These are phyloP conservation scores for Sugiyamaella castrensis DNA, from an alignment of 1,139 yeast genomes.

Conservation along the genomic window DNA sequence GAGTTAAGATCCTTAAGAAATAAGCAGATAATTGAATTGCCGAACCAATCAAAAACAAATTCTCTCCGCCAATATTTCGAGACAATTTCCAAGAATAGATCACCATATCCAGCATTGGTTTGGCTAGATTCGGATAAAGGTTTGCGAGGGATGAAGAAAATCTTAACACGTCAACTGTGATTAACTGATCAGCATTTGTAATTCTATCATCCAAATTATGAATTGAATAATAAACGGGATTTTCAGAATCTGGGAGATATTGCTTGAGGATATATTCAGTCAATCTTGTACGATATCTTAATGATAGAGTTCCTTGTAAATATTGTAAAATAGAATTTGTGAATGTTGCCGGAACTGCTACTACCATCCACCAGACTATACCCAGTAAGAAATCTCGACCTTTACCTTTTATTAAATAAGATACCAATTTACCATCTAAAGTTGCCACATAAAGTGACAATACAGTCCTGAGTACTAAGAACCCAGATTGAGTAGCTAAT, in stretches of 20 bases:
- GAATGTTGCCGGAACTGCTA: constrained; percentile 84
- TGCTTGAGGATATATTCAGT: constrained; percentile 62
- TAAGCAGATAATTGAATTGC: constrained; percentile 80
- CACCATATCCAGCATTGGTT: constrained; percentile 77
- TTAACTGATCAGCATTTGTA: constrained; percentile 77
- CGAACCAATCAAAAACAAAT: constrained; percentile 75
- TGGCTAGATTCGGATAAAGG: constrained; percentile 81
- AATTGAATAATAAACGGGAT: constrained; percentile 48
- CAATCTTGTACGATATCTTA: constrained; percentile 61
- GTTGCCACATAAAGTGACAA: constrained; percentile 81
- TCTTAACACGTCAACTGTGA: constrained; percentile 74
- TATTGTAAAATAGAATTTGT: constrained; percentile 73
- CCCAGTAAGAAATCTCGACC: constrained; percentile 63
- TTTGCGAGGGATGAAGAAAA: constrained; percentile 70
- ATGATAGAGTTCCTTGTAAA: constrained; percentile 66
- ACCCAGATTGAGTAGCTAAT: constrained; percentile 55
- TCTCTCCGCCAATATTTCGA: constrained; percentile 75
- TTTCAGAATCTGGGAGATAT: constrained; percentile 52
- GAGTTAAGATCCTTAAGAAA: constrained; percentile 71
- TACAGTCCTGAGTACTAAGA: constrained; percentile 66
- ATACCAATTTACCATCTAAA: constrained; percentile 81
- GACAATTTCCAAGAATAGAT: constrained; percentile 81
- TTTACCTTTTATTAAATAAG: constrained; percentile 71
- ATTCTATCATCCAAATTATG: constrained; percentile 60
- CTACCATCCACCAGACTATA: constrained; percentile 72